These are phyloP conservation scores for Chrysopogon serrulatus DNA, from an alignment of 176 grass and related monocot species.

Conservation along the genomic window DNA sequence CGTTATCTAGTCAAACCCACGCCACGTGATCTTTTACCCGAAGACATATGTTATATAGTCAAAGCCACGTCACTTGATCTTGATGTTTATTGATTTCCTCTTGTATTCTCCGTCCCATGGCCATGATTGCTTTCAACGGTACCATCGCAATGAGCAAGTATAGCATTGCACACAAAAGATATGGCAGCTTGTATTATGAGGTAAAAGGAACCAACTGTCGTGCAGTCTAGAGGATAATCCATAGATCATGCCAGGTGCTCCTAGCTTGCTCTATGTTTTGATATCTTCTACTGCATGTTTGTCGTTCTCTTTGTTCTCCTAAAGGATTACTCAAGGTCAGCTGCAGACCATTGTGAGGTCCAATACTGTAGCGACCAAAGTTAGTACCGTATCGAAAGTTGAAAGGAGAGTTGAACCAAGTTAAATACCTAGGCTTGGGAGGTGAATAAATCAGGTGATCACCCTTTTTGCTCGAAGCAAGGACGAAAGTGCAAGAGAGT, in stretches of 20 bases:
- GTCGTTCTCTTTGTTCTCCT: conserved; percentile 8
- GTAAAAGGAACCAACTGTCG: neutral
- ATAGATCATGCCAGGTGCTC: neutral
- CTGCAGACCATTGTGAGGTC: no score
- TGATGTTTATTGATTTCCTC: neutral
- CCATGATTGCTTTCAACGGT: neutral
- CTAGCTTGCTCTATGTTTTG: neutral
- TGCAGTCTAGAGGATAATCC: neutral
- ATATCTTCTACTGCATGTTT: conserved; percentile 31
- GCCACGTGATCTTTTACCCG: no score
- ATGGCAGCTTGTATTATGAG: neutral
- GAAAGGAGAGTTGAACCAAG: no score
- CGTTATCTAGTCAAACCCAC: no score
- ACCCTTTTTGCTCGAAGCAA: no score
- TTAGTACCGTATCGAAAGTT: no score
- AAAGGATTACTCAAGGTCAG: neutral
- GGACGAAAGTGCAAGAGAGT: no score
- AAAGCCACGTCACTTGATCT: neutral
- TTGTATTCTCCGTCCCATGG: neutral
- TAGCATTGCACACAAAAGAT: neutral
- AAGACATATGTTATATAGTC: neutral
- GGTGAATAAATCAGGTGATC: no score
- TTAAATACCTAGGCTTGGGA: no score
- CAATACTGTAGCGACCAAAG: no score
- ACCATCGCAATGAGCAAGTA: neutral